Evolutionary conservation across 306 rosid genomes (phyloP).

Genomic region (Nissolia schottii): DNA sequence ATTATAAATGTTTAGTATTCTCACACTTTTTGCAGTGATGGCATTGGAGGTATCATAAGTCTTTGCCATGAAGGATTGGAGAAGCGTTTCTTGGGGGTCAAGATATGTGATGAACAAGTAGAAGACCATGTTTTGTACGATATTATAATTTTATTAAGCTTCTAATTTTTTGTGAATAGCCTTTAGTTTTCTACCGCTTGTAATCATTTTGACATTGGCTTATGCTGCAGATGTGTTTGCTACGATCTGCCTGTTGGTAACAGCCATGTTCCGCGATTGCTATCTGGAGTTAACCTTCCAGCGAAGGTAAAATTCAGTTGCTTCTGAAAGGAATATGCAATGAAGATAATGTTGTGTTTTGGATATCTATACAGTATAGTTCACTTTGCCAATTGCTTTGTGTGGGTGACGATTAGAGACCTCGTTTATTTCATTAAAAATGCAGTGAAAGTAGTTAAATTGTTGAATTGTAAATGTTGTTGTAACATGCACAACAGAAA

Average conservation of each 20-base stretch:
- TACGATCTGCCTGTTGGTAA: slow-evolving; percentile 23
- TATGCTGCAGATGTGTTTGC: slow-evolving; percentile 31
- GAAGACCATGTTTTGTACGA: slow-evolving; percentile 39
- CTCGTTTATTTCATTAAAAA: too few species aligned
- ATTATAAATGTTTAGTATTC: background rate
- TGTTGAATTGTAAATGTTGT: too few species aligned
- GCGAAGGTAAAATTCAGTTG: slow-evolving; percentile 24
- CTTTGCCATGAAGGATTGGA: background rate
- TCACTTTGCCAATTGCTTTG: too few species aligned
- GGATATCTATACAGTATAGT: background rate
- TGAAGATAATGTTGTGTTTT: background rate
- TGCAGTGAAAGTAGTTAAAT: too few species aligned
- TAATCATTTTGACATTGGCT: background rate
- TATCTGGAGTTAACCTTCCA: slow-evolving; percentile 27
- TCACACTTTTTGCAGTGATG: slow-evolving; percentile 23
- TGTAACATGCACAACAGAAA: slow-evolving; percentile 26
- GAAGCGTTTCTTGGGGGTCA: background rate
- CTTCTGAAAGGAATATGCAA: background rate
- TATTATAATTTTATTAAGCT: too few species aligned
- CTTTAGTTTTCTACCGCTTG: background rate
- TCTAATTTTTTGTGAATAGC: background rate
- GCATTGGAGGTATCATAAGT: slow-evolving; percentile 32
- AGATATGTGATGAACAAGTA: background rate
- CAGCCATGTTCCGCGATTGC: slow-evolving; percentile 23
- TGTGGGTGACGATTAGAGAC: too few species aligned